Conservation (phyloP, 2,329 filamentous ascomycete genomes). For the Cercospora zeae-maydis region DNA sequence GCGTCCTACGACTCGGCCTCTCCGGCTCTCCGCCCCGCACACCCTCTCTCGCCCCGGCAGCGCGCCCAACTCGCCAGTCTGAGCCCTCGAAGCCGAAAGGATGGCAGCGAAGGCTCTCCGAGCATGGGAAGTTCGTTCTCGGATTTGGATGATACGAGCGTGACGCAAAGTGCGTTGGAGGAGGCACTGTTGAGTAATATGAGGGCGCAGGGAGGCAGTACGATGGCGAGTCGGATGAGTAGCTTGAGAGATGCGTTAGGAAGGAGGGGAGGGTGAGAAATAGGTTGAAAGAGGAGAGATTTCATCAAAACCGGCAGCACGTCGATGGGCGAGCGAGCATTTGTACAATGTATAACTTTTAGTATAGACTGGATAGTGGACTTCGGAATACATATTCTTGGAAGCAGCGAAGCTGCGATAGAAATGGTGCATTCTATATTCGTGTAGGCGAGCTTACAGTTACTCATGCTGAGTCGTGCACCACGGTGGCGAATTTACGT, state of each 20-base stretch:
- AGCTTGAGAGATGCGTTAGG: conserved; percentile 39
- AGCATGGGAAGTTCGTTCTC: conserved; percentile 85
- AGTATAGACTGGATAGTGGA: background rate
- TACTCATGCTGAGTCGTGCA: too few species aligned
- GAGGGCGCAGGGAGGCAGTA: conserved; percentile 47
- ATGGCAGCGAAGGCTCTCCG: conserved; percentile 68
- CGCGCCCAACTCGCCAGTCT: conserved; percentile 56
- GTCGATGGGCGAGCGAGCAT: background rate
- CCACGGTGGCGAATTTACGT: too few species aligned
- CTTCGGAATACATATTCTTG: background rate
- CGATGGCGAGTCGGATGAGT: conserved; percentile 55
- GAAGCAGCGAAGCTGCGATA: background rate
- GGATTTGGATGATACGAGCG: conserved; percentile 77
- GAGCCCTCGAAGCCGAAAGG: conserved; percentile 53
- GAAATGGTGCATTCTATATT: too few species aligned
- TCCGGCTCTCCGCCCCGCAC: conserved; percentile 19
- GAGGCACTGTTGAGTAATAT: conserved; percentile 72
- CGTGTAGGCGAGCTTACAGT: background rate
- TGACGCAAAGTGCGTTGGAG: conserved; percentile 76
- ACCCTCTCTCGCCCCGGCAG: conserved; percentile 50
- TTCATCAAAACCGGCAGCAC: background rate
- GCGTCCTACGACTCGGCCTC: conserved; percentile 13
- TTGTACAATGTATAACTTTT: background rate
- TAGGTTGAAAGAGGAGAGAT: background rate
- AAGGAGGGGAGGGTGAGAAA: conserved; percentile 9